These are phyloP conservation scores for Lepidium africanum DNA, from an alignment of 345 rosid species.

Conservation along the genomic window DNA sequence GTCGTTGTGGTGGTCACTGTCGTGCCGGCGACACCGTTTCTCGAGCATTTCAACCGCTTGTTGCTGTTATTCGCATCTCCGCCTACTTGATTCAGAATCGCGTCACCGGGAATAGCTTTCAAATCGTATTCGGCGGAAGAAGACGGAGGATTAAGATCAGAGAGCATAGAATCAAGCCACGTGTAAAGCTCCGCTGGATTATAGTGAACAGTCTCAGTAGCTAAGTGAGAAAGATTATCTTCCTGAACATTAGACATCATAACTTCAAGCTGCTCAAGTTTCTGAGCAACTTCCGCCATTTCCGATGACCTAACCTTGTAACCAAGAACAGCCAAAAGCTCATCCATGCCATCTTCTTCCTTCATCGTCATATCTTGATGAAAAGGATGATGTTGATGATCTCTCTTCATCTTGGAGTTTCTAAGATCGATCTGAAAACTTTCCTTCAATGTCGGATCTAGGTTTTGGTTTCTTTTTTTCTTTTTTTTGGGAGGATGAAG, in stretches of 20 bases:
- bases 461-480: not conserved
- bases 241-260: conserved; percentile 52
- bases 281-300: conserved; percentile 77
- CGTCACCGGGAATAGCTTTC: conserved; percentile 70
- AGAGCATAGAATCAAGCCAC: conserved; percentile 63
- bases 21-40: not conserved
- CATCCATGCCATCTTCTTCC: conserved; percentile 62
- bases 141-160: conserved; percentile 43
- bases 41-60: conserved; percentile 30
- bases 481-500: conserved; percentile 17
- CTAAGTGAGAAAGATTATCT: conserved; percentile 49
- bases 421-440: not conserved
- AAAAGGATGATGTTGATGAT: conserved; percentile 22
- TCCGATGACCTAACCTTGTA: conserved; percentile 65
- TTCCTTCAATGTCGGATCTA: conserved; percentile 17
- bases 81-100: conserved; percentile 19
- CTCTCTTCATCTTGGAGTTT: conserved; percentile 36
- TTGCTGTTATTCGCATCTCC: not conserved
- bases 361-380: conserved; percentile 38
- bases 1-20: not conserved
- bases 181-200: conserved; percentile 68
- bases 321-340: conserved; percentile 57
- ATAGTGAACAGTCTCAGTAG: conserved; percentile 55
- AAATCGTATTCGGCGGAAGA: conserved; percentile 40
- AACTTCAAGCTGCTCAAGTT: conserved; percentile 68